These are phyloP conservation scores for Pyrenopolyporus hunteri DNA, from an alignment of 495 filamentous ascomycete genomes.

Conservation along the genomic window DNA sequence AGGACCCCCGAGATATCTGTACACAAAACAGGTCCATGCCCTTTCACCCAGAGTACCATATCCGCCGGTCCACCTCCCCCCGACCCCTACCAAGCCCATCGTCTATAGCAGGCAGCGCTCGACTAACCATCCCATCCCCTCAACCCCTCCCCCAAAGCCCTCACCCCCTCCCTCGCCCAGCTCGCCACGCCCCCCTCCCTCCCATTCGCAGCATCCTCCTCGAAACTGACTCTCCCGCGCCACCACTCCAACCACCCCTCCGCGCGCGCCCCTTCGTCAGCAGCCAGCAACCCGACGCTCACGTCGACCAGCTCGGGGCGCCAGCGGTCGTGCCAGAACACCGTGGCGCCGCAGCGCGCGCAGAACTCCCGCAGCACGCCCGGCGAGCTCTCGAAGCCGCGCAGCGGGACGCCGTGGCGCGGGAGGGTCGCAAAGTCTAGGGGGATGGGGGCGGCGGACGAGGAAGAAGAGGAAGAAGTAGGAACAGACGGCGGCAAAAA, in stretches of 20 bases:
- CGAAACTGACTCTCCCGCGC: constrained; percentile 63
- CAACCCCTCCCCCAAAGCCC: constrained; percentile 42
- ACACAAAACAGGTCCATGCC: no score
- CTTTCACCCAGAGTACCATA: no score
- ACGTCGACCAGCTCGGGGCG: constrained; percentile 69
- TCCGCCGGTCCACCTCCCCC: not conserved
- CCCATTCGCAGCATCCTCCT: constrained; percentile 60
- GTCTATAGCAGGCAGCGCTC: no score
- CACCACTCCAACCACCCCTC: constrained; percentile 68
- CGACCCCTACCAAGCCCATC: not conserved
- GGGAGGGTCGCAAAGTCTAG: constrained; percentile 51
- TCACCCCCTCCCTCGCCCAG: constrained; percentile 47
- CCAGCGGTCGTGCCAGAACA: constrained; percentile 67
- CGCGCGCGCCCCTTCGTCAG: constrained; percentile 58
- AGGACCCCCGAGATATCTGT: no score
- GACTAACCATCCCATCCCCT: constrained; percentile 4
- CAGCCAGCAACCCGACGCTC: constrained; percentile 65
- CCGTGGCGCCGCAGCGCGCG: constrained; percentile 64
- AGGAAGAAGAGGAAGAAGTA: not conserved
- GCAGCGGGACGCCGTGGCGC: not conserved
- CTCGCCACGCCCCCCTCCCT: constrained; percentile 37
- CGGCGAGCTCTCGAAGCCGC: constrained; percentile 58
- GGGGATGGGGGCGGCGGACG: constrained; percentile 10
- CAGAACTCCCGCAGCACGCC: constrained; percentile 69
- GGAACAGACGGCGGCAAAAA: constrained; percentile 34